Evolutionary conservation across 495 filamentous ascomycete species (phyloP).

Genomic region (Podospora australis): DNA sequence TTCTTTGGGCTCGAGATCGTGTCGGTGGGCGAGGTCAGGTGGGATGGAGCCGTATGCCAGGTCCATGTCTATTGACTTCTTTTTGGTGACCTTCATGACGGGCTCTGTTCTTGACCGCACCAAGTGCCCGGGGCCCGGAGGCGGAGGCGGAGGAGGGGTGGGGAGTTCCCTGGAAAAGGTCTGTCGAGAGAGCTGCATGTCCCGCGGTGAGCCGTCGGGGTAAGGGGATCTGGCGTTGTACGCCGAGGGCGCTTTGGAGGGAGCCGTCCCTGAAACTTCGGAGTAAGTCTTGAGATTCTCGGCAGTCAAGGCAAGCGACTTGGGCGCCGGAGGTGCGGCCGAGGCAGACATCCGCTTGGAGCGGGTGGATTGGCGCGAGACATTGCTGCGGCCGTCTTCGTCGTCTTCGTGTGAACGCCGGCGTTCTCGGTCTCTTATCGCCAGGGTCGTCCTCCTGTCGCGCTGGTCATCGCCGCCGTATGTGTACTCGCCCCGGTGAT

Average conservation of each 20-base stretch:
- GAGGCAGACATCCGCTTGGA: conserved; percentile 21
- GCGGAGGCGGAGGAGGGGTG: neutral
- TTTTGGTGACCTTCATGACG: conserved; percentile 33
- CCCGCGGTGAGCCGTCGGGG: no score
- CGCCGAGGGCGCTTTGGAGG: conserved; percentile 25
- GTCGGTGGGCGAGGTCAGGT: conserved; percentile 41
- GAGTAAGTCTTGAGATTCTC: conserved; percentile 37
- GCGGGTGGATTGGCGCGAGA: conserved; percentile 30
- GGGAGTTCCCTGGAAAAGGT: conserved; percentile 18
- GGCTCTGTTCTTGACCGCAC: conserved; percentile 11
- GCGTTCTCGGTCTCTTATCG: conserved; percentile 17
- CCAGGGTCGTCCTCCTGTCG: conserved; percentile 14
- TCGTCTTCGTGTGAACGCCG: conserved; percentile 31
- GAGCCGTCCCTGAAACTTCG: conserved; percentile 37
- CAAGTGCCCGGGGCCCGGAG: neutral
- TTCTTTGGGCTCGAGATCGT: conserved; percentile 35
- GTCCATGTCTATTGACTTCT: conserved; percentile 73
- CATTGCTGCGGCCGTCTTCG: conserved; percentile 33
- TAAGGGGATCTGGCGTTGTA: neutral
- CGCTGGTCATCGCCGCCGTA: conserved; percentile 19
- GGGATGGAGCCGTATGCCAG: conserved; percentile 75
- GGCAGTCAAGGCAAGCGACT: conserved; percentile 30
- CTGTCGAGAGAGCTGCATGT: no score
- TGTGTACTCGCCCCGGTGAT: no score
- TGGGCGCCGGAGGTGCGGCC: conserved; percentile 10